A percentile compares a stretch with the other conserved stretches of the same genome.
Conservation (phyloP, 768 basidiomycete genomes). For the Daedaleopsis sinensis region DNA sequence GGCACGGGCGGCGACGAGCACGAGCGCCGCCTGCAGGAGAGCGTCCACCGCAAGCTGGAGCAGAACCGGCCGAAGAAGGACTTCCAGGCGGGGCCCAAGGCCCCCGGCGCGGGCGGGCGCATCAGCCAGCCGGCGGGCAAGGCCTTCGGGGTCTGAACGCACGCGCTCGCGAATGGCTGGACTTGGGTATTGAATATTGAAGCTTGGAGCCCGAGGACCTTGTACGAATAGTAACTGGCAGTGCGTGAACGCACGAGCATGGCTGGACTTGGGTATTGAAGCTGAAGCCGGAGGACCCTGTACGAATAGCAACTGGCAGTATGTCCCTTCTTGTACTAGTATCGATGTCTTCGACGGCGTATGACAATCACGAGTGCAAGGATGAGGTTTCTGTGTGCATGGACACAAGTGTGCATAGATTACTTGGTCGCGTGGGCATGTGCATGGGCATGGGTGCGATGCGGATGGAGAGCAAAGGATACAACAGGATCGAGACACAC, state of each 20-base stretch:
- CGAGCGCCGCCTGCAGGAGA: conserved; percentile 26
- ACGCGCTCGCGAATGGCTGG: background rate
- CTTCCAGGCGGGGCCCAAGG: conserved; percentile 7
- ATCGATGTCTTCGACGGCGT: background rate
- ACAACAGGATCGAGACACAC: conserved; percentile 18
- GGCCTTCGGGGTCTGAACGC: conserved; percentile 7
- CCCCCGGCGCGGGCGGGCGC: conserved; percentile 18
- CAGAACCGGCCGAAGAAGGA: conserved; percentile 25
- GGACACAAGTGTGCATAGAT: conserved; percentile 19
- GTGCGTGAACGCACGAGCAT: background rate
- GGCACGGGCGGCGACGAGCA: conserved; percentile 27
- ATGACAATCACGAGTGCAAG: background rate
- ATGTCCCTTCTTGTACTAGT: background rate
- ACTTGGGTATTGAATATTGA: background rate
- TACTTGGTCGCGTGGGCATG: conserved; percentile 20
- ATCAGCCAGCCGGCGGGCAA: conserved; percentile 24
- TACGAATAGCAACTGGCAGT: background rate
- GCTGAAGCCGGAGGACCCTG: background rate
- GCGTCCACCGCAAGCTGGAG: conserved; percentile 23
- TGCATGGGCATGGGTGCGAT: conserved; percentile 19
- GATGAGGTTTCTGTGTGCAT: conserved; percentile 12
- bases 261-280: background rate
- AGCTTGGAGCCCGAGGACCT: too few species aligned
- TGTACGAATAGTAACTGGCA: background rate
- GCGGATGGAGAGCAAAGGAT: conserved; percentile 20